Conservation (phyloP, 2,329 filamentous ascomycete genomes). For the Drechslerella coelobrocha region DNA sequence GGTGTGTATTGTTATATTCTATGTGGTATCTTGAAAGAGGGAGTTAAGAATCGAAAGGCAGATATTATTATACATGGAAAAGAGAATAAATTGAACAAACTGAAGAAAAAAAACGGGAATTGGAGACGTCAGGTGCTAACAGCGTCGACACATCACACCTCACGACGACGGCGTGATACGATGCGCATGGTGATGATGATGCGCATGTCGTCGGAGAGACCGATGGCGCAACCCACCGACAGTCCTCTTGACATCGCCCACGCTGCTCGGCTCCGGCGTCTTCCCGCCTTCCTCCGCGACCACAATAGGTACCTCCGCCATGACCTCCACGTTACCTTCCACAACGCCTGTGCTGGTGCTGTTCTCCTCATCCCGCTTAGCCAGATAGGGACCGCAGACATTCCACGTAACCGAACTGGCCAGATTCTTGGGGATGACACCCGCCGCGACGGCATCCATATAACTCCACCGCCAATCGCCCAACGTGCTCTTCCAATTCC, state of each 20-base stretch:
- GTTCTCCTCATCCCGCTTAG: conserved; percentile 13
- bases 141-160: background rate
- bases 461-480: conserved; percentile 64
- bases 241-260: conserved; percentile 14
- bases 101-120: background rate
- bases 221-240: background rate
- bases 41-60: conserved; percentile 22
- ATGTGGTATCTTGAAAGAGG: conserved; percentile 29
- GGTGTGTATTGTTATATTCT: conserved; percentile 10
- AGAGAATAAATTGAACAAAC: conserved; percentile 1
- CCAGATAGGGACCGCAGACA: conserved; percentile 34
- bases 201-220: background rate
- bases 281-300: background rate
- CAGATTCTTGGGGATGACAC: conserved; percentile 58
- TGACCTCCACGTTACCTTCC: background rate
- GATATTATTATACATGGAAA: conserved; percentile 34
- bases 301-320: conserved; percentile 5
- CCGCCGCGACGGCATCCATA: conserved; percentile 59
- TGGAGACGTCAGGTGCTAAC: background rate
- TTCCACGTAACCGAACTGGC: conserved; percentile 24
- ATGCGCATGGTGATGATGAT: background rate
- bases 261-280: conserved; percentile 9
- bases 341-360: background rate
- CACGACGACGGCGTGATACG: conserved; percentile 10
- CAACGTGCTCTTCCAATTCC: conserved; percentile 66